Evolutionary conservation across 73 alveolate species (phyloP), one percentile per base, ranked within the genome.

Genomic region (Paramecium sonneborni): DNA sequence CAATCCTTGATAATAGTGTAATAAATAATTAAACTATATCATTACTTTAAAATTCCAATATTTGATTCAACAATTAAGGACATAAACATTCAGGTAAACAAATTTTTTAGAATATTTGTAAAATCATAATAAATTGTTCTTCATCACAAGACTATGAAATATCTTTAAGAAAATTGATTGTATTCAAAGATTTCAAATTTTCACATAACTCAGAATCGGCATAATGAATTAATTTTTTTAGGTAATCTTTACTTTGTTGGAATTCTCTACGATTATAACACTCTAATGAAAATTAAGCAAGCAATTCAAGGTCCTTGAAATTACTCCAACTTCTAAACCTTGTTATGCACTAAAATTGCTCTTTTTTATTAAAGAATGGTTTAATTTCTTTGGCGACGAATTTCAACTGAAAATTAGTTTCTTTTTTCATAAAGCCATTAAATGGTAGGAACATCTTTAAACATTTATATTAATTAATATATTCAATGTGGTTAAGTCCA

Each of bases 401-500:
- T 52, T 52, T 52, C 68, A 20, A 52, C 68, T 52, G 4, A 23
- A 52, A 52, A 52, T 52, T 52, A n/a, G 18, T 52, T 15, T 52
- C 68, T 52, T 52, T 52, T 52, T 6, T 52, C 68, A 15, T 52
- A 23, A n/a, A 52, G 18, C 5, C 68, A 52, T n/a, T n/a, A 35
- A 4, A 35, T 35, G 43, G 43, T 35, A 35, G 43, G 6, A 35
- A n/a, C n/a, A 35, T 35, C 43, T 35, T 44, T 44, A 44, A 44
- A 44, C 57, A 44, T 1, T 8, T 44, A 44, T 44, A 12, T 4
- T 52, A 3, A 52, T n/a, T 1, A n/a, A 52, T 52, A 52, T 18
- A 15, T 52, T 72, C 86, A 62, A 72, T 72, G 86, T 30, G 86
- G 86, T 38, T 72, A 34, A 21, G 58, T 35, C 86, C 86, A 72